Base-by-base conservation (phyloP, 2,329 filamentous ascomycete genomes). In the Sclerotiophoma versabilis region DNA sequence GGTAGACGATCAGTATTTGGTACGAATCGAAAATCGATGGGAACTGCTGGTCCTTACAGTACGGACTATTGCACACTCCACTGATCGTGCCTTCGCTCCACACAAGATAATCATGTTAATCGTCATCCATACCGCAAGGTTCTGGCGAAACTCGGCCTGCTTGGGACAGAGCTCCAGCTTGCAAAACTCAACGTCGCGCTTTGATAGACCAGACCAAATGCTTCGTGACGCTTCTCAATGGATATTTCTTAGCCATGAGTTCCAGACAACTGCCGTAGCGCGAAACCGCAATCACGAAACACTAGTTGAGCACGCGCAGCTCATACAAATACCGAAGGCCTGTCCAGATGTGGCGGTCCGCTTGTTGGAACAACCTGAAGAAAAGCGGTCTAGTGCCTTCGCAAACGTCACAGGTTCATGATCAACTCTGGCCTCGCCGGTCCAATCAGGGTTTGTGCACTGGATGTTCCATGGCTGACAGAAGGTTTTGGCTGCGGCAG, bases 311-410 rank as follows among this genome's bases (percentile, higher is more conserved):
- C 11, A 14, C 38, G 12, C 32, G 37, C 38, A 39, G 37, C 25
- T 33, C 44, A 19, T 2, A 25, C 37, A 26, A 14, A 38, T 39
- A 17, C 26, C 15, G 17, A 44, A 29, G n/a, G 5, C 8, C 19
- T 14, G 25, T 43, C 42, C 37, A 47, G 47, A 22, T 46, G 38
- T 30, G 42, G 42, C 52, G 36, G 46, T 38, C 36, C 26, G 22
- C 30, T 14, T 32, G 17, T 30, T 47, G 29, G 20, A 47, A 27
- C 19, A 44, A 36, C 27, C 27, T 55, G 29, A 27, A 36, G 8
- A 26, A 17, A 22, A 26, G 41, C 15, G 23, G 33, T 32, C 25
- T 36, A 36, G 33, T 15, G 37, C 10, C 14, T 34, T 19, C 23
- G 23, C 33, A 29, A 36, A 43, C 17, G 36, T 42, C 27, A 41